Base-by-base conservation (phyloP, 1,284 basidiomycete genomes). In the Ceratobasidium sp. region DNA sequence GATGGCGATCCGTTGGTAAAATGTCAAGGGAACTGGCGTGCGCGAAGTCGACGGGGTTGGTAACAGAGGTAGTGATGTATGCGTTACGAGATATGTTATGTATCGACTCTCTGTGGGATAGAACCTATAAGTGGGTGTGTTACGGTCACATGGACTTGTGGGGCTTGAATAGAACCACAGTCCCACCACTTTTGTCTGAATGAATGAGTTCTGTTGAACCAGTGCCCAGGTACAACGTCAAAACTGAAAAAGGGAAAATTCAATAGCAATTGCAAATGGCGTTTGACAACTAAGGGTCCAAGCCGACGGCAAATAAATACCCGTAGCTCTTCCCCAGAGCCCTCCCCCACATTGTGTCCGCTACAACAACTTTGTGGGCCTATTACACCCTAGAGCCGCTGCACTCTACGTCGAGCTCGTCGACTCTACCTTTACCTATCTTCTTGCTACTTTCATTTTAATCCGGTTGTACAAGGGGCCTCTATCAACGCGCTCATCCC, bases 171-270 rank as follows among this genome's bases (percentile, higher is more conserved):
- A n/a, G n/a, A n/a, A n/a, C n/a, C n/a, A 11, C 33, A 36, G 11
- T 36, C 11, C 33, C 11, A 36, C 11, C 5, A 5, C 33, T 5
- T 36, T 36, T 36, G 33, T 36, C 33, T 36, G 33, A n/a, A n/a
- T n/a, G n/a, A n/a, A n/a, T n/a, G 57, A 44, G n/a, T 39, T 49
- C 19, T 50, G 14, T 36, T 36, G 33, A 36, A 36, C 33, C 33
- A 11, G 11, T 9, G 21, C 41, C 21, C 52, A 64, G 60, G 60
- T 41, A 64, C 60, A 44, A 53, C 36, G 58, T 44, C 60, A 64
- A 64, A 53, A 25, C 60, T 64, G 60, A 53, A 64, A 64, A 33
- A 64, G 60, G 58, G 49, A 64, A 64, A n/a, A n/a, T n/a, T n/a
- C n/a, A n/a, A 53, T 42, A 41, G 25, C 39, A 54, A 25, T 36